Evolutionary conservation across 148 eudicot species (phyloP).

Genomic region (Rhododendron williamsianum): DNA sequence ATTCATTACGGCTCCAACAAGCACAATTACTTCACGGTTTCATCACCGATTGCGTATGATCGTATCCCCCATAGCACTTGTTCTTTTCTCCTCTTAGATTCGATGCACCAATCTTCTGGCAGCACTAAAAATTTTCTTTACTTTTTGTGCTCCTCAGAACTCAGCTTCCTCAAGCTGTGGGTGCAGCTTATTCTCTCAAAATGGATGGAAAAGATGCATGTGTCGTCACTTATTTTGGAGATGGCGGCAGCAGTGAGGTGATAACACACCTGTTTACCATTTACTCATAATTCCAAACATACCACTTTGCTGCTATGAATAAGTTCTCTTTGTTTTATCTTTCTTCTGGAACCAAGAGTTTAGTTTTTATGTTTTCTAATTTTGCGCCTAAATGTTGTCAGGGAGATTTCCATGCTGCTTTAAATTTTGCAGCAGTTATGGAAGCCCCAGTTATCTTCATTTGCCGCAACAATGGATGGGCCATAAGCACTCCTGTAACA

Average conservation of each 20-base stretch:
- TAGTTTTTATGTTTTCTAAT: not conserved
- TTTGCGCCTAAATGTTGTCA: constrained; percentile 12
- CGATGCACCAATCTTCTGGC: not conserved
- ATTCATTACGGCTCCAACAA: constrained; percentile 80
- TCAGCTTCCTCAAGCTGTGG: constrained; percentile 89
- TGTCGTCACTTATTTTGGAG: constrained; percentile 78
- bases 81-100: not conserved
- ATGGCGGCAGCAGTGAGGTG: constrained; percentile 90
- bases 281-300: not conserved
- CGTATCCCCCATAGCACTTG: not conserved
- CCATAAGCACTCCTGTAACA: constrained; percentile 79
- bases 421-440: constrained; percentile 92
- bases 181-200: constrained; percentile 88
- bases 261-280: not conserved
- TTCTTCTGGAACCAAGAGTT: not conserved
- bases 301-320: too few species aligned
- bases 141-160: constrained; percentile 38
- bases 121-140: not conserved
- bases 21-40: constrained; percentile 75
- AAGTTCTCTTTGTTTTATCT: not conserved
- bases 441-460: constrained; percentile 79
- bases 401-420: constrained; percentile 95
- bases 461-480: constrained; percentile 99
- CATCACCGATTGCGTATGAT: constrained; percentile 87
- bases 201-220: constrained; percentile 73